Evolutionary conservation across 2,329 filamentous ascomycete species (phyloP), one percentile per base, ranked within the genome.

Genomic region (Aspergillus eucalypticola): DNA sequence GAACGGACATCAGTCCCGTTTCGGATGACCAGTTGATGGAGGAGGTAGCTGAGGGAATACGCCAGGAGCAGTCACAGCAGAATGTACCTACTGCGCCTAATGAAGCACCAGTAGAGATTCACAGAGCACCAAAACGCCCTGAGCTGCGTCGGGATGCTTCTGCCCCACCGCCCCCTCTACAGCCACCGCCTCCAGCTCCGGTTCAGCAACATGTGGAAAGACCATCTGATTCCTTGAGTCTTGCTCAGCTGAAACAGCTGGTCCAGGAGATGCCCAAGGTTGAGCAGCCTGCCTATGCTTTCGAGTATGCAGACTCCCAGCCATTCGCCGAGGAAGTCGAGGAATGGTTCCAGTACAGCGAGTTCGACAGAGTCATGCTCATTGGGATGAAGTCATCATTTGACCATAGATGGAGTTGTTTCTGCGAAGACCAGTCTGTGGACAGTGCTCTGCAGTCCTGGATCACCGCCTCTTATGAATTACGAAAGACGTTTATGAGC

Each of bases 261-360:
- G 88, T 93, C 17, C 85, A 87, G 63, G 90, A 93, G 60, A 87
- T 91, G 66, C 89, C 89, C 15, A 86, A 85, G 64, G 73, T 82
- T 54, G 90, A 92, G 66, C 85, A 89, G 53, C 81, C 84, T 46
- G 86, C 87, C 10, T 99, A 99, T 80, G 92, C 95, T 62, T 99
- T 96, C 73, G 86, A 85, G 64, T 94, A 94, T 78, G 80, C 84
- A 25, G 90, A 94, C 75, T 84, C 85, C 58, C 88, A 88, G 21
- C 81, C 86, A 0, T 89, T 96, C 68, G 87, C 90, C 17, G 91
- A 95, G 64, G 95, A 99, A 80, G 83, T 99, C 51, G 92, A 98
- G 73, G 95, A 99, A 78, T 99, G 95, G 95, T 99, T 99, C 76
- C 88, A 89, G 56, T 97, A 98, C 77, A 90, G 90, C 68, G 88